Base-by-base conservation (phyloP, 106 monocot species). In the Dendrobium chrysotoxum region DNA sequence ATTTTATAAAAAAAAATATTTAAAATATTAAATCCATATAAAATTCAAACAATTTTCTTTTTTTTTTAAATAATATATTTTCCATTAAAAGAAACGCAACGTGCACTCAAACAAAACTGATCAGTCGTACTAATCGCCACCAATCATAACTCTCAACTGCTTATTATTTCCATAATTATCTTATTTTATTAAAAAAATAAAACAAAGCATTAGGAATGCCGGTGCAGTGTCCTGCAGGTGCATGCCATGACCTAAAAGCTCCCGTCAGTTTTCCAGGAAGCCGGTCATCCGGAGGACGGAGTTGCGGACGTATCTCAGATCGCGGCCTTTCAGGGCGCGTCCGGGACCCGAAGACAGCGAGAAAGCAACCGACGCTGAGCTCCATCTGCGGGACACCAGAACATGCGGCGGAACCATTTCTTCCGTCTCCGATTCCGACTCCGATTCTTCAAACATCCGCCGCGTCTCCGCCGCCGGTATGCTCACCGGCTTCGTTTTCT, bases 301-400 rank as follows among this genome's bases (percentile, higher is more conserved):
- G 70, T 28, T 28, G 70, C 70, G 70, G 12, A 70, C 35, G 31
- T 70, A 31, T 3, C 70, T 70, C 12, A 70, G 70, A 15, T 70
- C 30, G 70, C 70, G 70, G 31, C 70, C 70, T 30, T 70, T 70
- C 1, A 28, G 70, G 31, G 70, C 6, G 35, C 70, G 31, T 5
- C 70, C 70, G 6, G 28, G 70, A 13, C 70, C 28, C 31, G 70
- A 70, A 35, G 31, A 70, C 70, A 70, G 70, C 70, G 70, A 35
- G 70, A 70, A 35, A 3, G 31, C 70, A 13, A 31, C 35, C 70
- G 70, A 28, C 1, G 31, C 70, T 31, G 70, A 12, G 31, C 31
- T 28, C 70, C 70, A 70, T 10, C 70, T 8, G 30, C 70, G 70
- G 31, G 70, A 70, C 70, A 70, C 70, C 70, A 70, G 70, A 70